Evolutionary conservation across 2,329 filamentous ascomycete genomes (phyloP).

Genomic region (Trichoderma semiorbis): DNA sequence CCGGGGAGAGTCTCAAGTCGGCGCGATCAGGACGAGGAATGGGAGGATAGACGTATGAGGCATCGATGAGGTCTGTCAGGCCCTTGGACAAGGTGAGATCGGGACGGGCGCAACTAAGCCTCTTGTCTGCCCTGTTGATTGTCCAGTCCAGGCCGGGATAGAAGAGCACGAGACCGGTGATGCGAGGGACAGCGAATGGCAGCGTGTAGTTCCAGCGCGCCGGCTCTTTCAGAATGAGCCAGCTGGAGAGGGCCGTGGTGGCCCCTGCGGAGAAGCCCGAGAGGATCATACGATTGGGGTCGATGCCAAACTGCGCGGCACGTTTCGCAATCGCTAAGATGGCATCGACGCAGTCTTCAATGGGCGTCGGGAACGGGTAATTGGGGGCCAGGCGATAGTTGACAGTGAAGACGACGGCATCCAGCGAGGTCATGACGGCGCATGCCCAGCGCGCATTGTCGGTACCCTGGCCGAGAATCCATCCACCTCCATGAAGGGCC

Average conservation of each 20-base stretch:
- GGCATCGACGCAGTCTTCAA: slow-evolving; percentile 64
- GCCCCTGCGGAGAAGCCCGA: slow-evolving; percentile 64
- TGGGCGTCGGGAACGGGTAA: slow-evolving; percentile 59
- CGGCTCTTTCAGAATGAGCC: slow-evolving; percentile 45
- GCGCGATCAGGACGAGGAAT: slow-evolving; percentile 43
- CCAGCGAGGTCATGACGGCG: slow-evolving; percentile 47
- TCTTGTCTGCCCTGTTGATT: slow-evolving; percentile 52
- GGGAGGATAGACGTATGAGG: slow-evolving; percentile 56
- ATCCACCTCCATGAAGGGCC: slow-evolving; percentile 67
- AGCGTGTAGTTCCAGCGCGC: slow-evolving; percentile 37
- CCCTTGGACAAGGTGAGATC: slow-evolving; percentile 56
- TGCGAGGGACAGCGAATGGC: slow-evolving; percentile 40
- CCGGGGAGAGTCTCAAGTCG: slow-evolving; percentile 57
- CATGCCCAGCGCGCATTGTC: slow-evolving; percentile 62
- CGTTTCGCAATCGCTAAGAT: slow-evolving; percentile 57
- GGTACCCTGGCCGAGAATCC: slow-evolving; percentile 59
- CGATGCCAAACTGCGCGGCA: slow-evolving; percentile 55
- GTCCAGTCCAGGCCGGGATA: slow-evolving; percentile 64
- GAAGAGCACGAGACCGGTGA: slow-evolving; percentile 55
- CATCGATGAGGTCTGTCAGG: slow-evolving; percentile 61
- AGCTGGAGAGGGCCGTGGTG: slow-evolving; percentile 50
- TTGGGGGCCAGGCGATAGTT: slow-evolving; percentile 67
- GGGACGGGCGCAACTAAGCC: slow-evolving; percentile 50
- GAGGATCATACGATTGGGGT: slow-evolving; percentile 53
- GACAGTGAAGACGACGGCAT: slow-evolving; percentile 60